Percentiles rank a stretch among this genome's conserved stretches.
These are phyloP conservation scores for Candida arabinofermentans DNA, from an alignment of 805 yeast species.

Conservation along the genomic window DNA sequence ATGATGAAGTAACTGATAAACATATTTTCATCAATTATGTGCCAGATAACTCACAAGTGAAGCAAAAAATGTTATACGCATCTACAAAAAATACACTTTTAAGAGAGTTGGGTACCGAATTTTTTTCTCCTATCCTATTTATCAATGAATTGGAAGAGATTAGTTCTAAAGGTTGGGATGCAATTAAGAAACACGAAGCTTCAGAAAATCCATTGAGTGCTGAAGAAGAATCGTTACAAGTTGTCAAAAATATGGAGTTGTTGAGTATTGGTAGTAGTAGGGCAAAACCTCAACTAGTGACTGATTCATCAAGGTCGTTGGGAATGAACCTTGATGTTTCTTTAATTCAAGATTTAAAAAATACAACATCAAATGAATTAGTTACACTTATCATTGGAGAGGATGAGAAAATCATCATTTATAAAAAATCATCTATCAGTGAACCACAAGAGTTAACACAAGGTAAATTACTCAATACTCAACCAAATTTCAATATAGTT, in stretches of 20 bases:
- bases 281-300: slow-evolving; percentile 19
- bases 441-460: slow-evolving; percentile 24
- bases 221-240: slow-evolving; percentile 50
- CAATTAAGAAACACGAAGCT: slow-evolving; percentile 33
- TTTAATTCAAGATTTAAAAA: slow-evolving; percentile 4
- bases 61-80: slow-evolving; percentile 90
- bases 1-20: slow-evolving; percentile 23
- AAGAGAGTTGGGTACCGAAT: slow-evolving; percentile 63
- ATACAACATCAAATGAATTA: slow-evolving; percentile 29
- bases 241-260: slow-evolving; percentile 42
- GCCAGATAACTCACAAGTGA: slow-evolving; percentile 80
- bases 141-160: slow-evolving; percentile 58
- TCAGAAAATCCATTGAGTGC: slow-evolving; percentile 48
- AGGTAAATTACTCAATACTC: slow-evolving; percentile 32
- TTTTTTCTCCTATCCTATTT: slow-evolving; percentile 46
- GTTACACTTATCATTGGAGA: slow-evolving; percentile 49
- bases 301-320: slow-evolving; percentile 14
- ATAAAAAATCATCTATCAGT: slow-evolving; percentile 6
- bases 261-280: slow-evolving; percentile 32
- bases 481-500: slow-evolving; percentile 59
- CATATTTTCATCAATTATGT: slow-evolving; percentile 73
- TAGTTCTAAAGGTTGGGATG: slow-evolving; percentile 43
- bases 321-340: slow-evolving; percentile 8
- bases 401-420: slow-evolving; percentile 45
- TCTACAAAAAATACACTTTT: slow-evolving; percentile 77